phyloP scores from a whole-genome alignment of 2,329 filamentous ascomycete genomes.

The Alternaria angustiovoidea region DNA sequence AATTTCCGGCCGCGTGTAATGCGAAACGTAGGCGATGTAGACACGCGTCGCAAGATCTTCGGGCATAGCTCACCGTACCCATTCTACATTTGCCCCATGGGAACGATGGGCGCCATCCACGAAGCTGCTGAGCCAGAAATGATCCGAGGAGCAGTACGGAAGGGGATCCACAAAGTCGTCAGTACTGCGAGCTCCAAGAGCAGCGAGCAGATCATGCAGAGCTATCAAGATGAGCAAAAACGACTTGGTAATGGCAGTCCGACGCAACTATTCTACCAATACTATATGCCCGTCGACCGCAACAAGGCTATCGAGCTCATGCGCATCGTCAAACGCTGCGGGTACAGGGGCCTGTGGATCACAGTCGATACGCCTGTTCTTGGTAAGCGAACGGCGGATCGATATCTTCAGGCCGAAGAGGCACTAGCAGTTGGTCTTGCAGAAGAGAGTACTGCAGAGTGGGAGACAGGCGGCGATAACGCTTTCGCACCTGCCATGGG shows the following conservation, averaged over 20 bases:
- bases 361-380: slow-evolving; percentile 49
- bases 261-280: slow-evolving; percentile 46
- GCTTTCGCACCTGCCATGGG: slow-evolving; percentile 67
- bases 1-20: slow-evolving; percentile 48
- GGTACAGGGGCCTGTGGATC: slow-evolving; percentile 48
- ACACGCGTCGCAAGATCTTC: slow-evolving; percentile 44
- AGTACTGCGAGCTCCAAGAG: slow-evolving; percentile 46
- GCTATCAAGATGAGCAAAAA: slow-evolving; percentile 35
- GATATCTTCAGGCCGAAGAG: slow-evolving; percentile 57
- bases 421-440: slow-evolving; percentile 59
- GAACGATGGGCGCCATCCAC: slow-evolving; percentile 47
- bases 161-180: slow-evolving; percentile 47
- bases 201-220: slow-evolving; percentile 45
- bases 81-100: slow-evolving; percentile 53
- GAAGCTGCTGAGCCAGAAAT: slow-evolving; percentile 48
- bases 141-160: slow-evolving; percentile 45
- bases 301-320: slow-evolving; percentile 45
- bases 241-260: slow-evolving; percentile 37
- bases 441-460: slow-evolving; percentile 59
- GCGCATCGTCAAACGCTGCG: slow-evolving; percentile 39
- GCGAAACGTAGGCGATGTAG: slow-evolving; percentile 46
- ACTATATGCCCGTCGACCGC: slow-evolving; percentile 47
- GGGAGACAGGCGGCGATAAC: slow-evolving; percentile 61
- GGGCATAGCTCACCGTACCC: slow-evolving; percentile 46
- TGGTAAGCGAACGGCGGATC: slow-evolving; percentile 47